Evolutionary conservation across 1,284 basidiomycete species (phyloP).

Genomic region (Puccinia novopanici): DNA sequence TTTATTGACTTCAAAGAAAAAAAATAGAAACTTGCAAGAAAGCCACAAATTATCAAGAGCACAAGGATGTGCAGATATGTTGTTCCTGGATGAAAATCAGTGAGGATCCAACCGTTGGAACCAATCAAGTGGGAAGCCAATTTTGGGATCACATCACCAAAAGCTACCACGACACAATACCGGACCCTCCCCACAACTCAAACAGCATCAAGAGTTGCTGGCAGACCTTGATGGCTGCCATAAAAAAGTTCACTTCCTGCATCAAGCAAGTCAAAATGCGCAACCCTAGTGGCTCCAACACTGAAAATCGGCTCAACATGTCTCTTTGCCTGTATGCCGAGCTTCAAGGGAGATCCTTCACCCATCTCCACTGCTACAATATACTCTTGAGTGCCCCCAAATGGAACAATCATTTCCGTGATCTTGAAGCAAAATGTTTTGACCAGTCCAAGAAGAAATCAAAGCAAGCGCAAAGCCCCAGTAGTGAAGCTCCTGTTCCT

Average conservation of each 20-base stretch:
- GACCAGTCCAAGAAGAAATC: background rate
- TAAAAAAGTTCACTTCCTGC: conserved; percentile 12
- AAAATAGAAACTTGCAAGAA: too few species aligned
- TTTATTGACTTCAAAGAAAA: too few species aligned
- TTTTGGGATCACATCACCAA: background rate
- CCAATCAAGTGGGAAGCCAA: background rate
- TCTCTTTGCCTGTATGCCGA: background rate
- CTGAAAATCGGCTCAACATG: background rate
- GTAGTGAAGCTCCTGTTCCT: background rate
- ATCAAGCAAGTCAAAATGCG: background rate
- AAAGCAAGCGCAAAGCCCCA: too few species aligned
- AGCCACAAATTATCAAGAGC: background rate
- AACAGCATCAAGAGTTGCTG: conserved; percentile 20
- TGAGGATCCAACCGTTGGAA: background rate
- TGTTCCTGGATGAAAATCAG: background rate
- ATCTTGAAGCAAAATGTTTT: background rate
- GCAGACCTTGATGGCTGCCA: background rate
- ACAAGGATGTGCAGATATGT: conserved; percentile 4
- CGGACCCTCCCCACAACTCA: background rate
- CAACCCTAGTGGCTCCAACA: background rate
- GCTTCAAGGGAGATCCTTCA: background rate
- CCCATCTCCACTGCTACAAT: background rate
- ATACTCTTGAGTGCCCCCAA: background rate
- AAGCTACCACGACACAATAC: background rate
- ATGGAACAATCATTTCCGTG: background rate